phyloP scores from a whole-genome alignment of 2,329 filamentous ascomycete species.

The Colletotrichum neosansevieriae region DNA sequence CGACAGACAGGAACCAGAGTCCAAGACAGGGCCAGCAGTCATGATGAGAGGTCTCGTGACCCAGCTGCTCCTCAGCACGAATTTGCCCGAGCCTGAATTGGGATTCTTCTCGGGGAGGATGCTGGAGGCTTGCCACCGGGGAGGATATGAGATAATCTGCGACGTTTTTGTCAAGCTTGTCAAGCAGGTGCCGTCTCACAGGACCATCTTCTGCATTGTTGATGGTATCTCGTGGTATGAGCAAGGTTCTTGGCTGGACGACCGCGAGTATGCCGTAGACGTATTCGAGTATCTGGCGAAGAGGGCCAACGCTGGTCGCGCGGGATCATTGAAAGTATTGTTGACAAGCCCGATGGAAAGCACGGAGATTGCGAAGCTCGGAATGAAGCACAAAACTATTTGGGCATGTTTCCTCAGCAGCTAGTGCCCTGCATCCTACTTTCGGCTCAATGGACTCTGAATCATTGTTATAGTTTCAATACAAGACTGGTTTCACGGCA shows the following conservation, averaged over 20 bases:
- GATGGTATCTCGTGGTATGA: conserved; percentile 14
- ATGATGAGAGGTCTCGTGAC: conserved; percentile 4
- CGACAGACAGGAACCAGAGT: not conserved
- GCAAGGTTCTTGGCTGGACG: conserved; percentile 1
- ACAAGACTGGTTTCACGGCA: no score
- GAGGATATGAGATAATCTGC: not conserved
- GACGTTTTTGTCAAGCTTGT: not conserved
- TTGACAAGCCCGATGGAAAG: not conserved
- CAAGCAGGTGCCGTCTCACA: not conserved
- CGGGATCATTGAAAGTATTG: not conserved
- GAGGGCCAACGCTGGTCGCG: not conserved
- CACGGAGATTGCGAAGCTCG: not conserved
- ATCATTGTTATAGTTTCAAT: not conserved
- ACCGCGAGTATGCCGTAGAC: not conserved
- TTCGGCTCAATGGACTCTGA: not conserved
- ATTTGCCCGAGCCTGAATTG: not conserved
- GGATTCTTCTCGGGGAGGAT: not conserved
- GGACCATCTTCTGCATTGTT: conserved; percentile 11
- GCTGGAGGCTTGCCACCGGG: not conserved
- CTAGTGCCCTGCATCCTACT: not conserved
- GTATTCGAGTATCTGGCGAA: not conserved
- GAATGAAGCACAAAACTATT: not conserved
- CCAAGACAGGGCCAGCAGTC: not conserved
- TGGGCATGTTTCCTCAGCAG: conserved; percentile 2
- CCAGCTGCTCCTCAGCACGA: not conserved